phyloP scores from a whole-genome alignment of 2,329 filamentous ascomycete species.

The Hypoxylon rubiginosum region DNA sequence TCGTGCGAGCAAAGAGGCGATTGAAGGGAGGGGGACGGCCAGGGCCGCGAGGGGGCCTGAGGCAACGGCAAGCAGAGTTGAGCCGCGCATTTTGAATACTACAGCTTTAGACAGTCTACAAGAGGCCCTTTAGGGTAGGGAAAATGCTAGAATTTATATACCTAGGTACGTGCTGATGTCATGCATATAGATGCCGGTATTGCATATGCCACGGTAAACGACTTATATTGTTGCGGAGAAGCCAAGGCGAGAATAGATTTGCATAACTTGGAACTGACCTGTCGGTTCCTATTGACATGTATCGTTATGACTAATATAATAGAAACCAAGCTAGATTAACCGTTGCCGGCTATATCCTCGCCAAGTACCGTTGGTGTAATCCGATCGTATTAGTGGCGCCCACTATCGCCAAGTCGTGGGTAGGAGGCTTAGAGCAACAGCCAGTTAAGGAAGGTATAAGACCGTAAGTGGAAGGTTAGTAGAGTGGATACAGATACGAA shows the following conservation, averaged over 20 bases:
- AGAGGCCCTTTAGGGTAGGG: not conserved
- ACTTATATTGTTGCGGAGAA: conserved; percentile 18
- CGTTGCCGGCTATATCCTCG: conserved; percentile 23
- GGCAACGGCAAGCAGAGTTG: conserved; percentile 21
- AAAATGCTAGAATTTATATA: conserved; percentile 19
- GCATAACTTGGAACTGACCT: not conserved
- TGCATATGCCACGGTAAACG: conserved; percentile 2
- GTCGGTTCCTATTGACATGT: not conserved
- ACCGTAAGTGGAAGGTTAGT: not conserved
- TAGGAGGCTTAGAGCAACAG: too few relatives aligned
- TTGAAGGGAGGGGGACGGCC: conserved; percentile 9
- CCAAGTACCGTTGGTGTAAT: not conserved
- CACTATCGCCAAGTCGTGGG: not conserved
- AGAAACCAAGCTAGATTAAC: conserved; percentile 15
- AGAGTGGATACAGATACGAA: not conserved
- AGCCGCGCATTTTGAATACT: conserved; percentile 24
- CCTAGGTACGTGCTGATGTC: not conserved
- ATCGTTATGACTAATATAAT: not conserved
- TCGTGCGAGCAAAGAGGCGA: conserved; percentile 1
- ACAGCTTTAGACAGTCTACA: not conserved
- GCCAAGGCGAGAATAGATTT: conserved; percentile 1
- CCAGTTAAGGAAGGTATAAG: not conserved
- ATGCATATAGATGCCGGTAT: conserved; percentile 4
- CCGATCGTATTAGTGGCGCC: not conserved
- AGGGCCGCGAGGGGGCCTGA: conserved; percentile 28